A percentile compares a stretch with the other conserved stretches of the same genome.
These are phyloP conservation scores for Rhizophora mangle DNA, from an alignment of 345 rosid genomes.

Conservation along the genomic window DNA sequence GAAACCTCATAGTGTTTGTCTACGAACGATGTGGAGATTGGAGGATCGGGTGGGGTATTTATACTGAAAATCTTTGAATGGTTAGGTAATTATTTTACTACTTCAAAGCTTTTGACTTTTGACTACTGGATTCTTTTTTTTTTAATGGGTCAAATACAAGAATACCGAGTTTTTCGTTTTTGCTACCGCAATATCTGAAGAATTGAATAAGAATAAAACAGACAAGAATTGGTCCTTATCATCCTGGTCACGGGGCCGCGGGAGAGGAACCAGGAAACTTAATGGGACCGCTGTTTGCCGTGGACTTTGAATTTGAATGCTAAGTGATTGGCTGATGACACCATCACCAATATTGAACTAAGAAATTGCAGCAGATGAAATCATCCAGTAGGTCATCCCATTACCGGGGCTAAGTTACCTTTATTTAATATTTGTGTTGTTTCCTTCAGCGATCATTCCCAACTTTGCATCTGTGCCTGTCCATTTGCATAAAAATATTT, in stretches of 20 bases:
- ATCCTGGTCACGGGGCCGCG: not conserved
- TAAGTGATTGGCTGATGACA: constrained; percentile 1
- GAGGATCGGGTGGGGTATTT: not conserved
- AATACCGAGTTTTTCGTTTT: not conserved
- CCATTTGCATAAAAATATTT: too few species aligned
- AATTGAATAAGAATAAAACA: not conserved
- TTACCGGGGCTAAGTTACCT: not conserved
- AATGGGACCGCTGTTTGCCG: not conserved
- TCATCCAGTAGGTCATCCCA: too few species aligned
- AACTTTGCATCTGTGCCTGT: too few species aligned
- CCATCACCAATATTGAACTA: not conserved
- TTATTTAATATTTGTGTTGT: not conserved
- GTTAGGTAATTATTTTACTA: constrained; percentile 1
- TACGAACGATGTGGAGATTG: not conserved
- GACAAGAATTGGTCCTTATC: not conserved
- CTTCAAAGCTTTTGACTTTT: constrained; percentile 31
- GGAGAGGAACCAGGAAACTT: constrained; percentile 11
- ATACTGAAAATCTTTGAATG: not conserved
- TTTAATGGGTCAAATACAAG: constrained; percentile 28
- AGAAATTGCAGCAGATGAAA: not conserved
- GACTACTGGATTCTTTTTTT: constrained; percentile 18
- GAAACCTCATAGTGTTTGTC: constrained; percentile 23
- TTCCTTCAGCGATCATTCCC: too few species aligned
- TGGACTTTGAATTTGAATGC: not conserved
- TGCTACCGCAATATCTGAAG: not conserved